Conservation (phyloP, 2,329 filamentous ascomycete species). For the Gremmenia infestans region DNA sequence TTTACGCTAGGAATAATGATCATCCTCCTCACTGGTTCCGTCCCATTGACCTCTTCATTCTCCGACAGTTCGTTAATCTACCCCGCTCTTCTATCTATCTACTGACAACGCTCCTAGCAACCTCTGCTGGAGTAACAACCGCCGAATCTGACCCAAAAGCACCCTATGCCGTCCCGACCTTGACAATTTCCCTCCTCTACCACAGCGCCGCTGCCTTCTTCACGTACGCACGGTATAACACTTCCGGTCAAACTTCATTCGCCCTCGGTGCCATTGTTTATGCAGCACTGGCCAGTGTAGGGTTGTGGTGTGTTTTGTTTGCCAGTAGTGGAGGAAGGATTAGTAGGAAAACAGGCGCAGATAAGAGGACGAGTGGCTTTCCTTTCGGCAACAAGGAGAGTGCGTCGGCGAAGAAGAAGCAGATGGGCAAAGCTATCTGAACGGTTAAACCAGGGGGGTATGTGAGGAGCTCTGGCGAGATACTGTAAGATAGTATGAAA, state of each 20-base stretch:
- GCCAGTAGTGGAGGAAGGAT: constrained; percentile 50
- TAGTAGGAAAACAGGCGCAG: constrained; percentile 58
- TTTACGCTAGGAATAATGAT: constrained; percentile 52
- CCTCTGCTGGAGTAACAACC: constrained; percentile 34
- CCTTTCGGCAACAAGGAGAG: constrained; percentile 57
- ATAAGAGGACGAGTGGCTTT: constrained; percentile 62
- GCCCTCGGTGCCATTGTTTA: constrained; percentile 47
- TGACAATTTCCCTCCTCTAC: constrained; percentile 53
- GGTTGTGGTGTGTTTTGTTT: constrained; percentile 51
- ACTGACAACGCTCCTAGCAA: constrained; percentile 17
- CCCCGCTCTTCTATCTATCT: neutral
- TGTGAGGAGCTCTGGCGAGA: too few relatives aligned
- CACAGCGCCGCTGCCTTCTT: constrained; percentile 53
- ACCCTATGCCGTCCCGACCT: constrained; percentile 54
- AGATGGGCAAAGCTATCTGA: constrained; percentile 19
- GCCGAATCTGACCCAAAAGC: constrained; percentile 43
- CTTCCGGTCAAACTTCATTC: constrained; percentile 46
- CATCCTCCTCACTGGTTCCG: constrained; percentile 57
- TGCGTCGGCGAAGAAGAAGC: constrained; percentile 27
- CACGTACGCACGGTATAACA: constrained; percentile 53
- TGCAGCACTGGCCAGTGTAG: constrained; percentile 46
- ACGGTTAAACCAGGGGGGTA: too few relatives aligned
- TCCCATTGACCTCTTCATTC: constrained; percentile 49
- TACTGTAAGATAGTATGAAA: too few relatives aligned
- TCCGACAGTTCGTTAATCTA: constrained; percentile 22